phyloP scores from a whole-genome alignment of 2,329 filamentous ascomycete species.

The Ophiostoma pallidulum region DNA sequence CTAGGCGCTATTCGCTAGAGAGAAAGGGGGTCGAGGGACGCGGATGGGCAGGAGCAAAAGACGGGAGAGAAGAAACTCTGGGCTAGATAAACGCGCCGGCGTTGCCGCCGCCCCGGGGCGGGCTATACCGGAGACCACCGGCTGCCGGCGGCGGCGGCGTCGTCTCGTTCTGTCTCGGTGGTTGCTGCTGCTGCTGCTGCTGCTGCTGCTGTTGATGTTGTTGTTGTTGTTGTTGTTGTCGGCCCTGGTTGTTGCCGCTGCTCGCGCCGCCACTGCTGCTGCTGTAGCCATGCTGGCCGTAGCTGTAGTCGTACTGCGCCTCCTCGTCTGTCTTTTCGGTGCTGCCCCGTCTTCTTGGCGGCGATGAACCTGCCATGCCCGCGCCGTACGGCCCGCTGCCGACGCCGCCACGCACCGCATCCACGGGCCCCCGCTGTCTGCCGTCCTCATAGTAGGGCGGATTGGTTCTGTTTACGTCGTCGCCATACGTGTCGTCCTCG shows the following conservation, averaged over 20 bases:
- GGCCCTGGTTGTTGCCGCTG: slow-evolving; percentile 11
- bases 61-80: too few relatives aligned
- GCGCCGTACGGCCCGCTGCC: too few relatives aligned
- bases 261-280: slow-evolving; percentile 10
- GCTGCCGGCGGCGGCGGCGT: slow-evolving; percentile 15
- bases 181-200: neutral
- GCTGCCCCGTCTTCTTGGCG: too few relatives aligned
- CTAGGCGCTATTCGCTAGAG: too few relatives aligned
- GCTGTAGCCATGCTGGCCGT: slow-evolving; percentile 22
- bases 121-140: slow-evolving; percentile 12
- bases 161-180: neutral
- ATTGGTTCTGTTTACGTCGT: neutral
- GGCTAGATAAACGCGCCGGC: slow-evolving; percentile 21
- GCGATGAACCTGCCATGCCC: too few relatives aligned
- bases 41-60: too few relatives aligned
- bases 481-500: slow-evolving; percentile 14
- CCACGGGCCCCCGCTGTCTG: too few relatives aligned
- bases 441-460: neutral
- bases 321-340: too few relatives aligned
- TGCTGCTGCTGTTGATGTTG: neutral
- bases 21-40: too few relatives aligned
- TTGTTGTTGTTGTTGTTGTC: neutral
- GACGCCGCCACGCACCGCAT: too few relatives aligned
- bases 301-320: too few relatives aligned
- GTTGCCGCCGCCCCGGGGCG: slow-evolving; percentile 17